These are phyloP conservation scores for Candida broadrunensis DNA, from an alignment of 805 yeast species.

Conservation along the genomic window DNA sequence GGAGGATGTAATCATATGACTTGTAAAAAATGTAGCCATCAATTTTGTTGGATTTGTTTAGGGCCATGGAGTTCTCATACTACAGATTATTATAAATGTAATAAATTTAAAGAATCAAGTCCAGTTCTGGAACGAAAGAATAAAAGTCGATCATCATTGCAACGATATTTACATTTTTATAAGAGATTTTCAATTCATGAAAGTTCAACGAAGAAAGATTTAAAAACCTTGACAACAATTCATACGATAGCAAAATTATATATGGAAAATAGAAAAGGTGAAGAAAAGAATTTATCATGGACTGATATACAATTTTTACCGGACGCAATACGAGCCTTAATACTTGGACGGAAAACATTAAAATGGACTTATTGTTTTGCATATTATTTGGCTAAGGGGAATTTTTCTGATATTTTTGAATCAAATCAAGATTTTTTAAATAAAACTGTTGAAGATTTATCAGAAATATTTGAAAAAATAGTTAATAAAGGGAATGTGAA, in stretches of 20 bases:
- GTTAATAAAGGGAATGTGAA: slow-evolving; percentile 21
- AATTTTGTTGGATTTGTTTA: slow-evolving; percentile 93
- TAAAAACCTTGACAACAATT: slow-evolving; percentile 57
- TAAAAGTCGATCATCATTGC: slow-evolving; percentile 47
- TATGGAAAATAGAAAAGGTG: slow-evolving; percentile 44
- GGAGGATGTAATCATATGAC: slow-evolving; percentile 98
- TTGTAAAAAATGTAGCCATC: slow-evolving; percentile 70
- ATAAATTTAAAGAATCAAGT: slow-evolving; percentile 36
- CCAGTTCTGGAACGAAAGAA: slow-evolving; percentile 37
- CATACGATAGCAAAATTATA: slow-evolving; percentile 60
- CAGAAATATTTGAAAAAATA: slow-evolving; percentile 53
- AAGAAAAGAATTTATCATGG: slow-evolving; percentile 55
- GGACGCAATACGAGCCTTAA: slow-evolving; percentile 64
- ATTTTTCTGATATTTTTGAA: slow-evolving; percentile 63
- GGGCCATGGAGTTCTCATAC: slow-evolving; percentile 75
- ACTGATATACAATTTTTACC: slow-evolving; percentile 81
- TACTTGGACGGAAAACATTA: slow-evolving; percentile 68
- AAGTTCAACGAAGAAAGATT: slow-evolving; percentile 70
- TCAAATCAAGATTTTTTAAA: slow-evolving; percentile 64
- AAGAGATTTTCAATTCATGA: slow-evolving; percentile 75
- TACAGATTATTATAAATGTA: slow-evolving; percentile 63
- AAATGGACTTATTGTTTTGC: slow-evolving; percentile 91
- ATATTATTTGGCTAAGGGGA: slow-evolving; percentile 55
- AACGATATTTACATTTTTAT: slow-evolving; percentile 72
- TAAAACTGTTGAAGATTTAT: slow-evolving; percentile 65